These are phyloP conservation scores for Russula lepida DNA, from an alignment of 768 basidiomycete genomes.

Conservation along the genomic window DNA sequence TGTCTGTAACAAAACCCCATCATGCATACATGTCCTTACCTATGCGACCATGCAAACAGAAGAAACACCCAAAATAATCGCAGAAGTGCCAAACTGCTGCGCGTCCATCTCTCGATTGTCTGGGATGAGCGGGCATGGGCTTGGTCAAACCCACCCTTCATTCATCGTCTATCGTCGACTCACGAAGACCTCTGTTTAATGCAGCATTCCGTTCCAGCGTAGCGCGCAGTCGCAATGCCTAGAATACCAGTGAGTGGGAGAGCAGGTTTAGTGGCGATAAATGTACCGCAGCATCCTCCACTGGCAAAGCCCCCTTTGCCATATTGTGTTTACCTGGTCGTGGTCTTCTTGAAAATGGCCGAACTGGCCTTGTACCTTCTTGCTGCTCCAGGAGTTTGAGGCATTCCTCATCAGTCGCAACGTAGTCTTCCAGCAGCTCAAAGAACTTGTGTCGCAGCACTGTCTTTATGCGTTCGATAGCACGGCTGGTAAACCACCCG, in stretches of 20 bases:
- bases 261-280: not conserved
- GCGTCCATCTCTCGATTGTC: too few species aligned
- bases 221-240: conserved; percentile 67
- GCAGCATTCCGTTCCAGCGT: conserved; percentile 25
- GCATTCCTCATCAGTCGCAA: conserved; percentile 68
- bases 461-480: conserved; percentile 76
- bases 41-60: conserved; percentile 12
- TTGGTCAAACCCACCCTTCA: not conserved
- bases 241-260: not conserved
- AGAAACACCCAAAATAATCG: conserved; percentile 25
- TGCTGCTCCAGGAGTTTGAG: conserved; percentile 45
- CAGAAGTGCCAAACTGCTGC: not conserved
- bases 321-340: conserved; percentile 75
- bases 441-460: conserved; percentile 84
- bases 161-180: conserved; percentile 6
- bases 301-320: conserved; percentile 77
- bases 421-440: conserved; percentile 61
- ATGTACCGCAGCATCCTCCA: conserved; percentile 76
- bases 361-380: conserved; percentile 28
- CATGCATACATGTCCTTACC: conserved; percentile 18
- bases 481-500: conserved; percentile 79
- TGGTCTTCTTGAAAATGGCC: conserved; percentile 42
- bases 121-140: not conserved
- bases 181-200: conserved; percentile 8
- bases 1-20: conserved; percentile 16